Evolutionary conservation across 2,329 filamentous ascomycete genomes (phyloP).

Genomic region (Fusarium musae): DNA sequence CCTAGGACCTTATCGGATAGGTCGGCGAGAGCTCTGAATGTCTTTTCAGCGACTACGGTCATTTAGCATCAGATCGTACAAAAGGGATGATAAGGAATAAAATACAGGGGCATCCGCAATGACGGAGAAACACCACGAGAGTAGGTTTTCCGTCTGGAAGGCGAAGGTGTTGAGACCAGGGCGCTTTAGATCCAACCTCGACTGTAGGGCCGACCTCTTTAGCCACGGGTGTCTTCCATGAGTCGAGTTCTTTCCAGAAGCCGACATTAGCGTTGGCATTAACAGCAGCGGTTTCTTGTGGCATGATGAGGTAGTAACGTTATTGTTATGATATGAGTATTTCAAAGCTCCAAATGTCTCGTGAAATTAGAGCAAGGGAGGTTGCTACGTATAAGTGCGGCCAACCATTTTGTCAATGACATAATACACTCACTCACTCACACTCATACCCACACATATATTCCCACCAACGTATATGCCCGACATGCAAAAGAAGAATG

Average conservation of each 20-base stretch:
- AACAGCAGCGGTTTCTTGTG: conserved; percentile 15
- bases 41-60: conserved; percentile 72
- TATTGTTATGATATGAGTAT: not conserved
- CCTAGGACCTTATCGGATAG: conserved; percentile 61
- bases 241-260: conserved; percentile 53
- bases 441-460: not conserved
- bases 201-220: conserved; percentile 61
- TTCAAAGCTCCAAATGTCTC: conserved; percentile 11
- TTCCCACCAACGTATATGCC: not conserved
- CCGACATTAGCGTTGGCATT: conserved; percentile 21
- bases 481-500: not conserved
- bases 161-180: conserved; percentile 61
- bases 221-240: conserved; percentile 53
- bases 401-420: conserved; percentile 21
- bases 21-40: conserved; percentile 65
- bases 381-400: conserved; percentile 10
- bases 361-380: conserved; percentile 10
- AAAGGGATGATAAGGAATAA: not conserved
- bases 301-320: conserved; percentile 13
- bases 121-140: conserved; percentile 74
- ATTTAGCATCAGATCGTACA: not conserved
- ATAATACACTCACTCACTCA: conserved; percentile 19
- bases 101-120: conserved; percentile 79
- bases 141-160: conserved; percentile 67
- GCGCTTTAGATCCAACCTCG: conserved; percentile 65